Evolutionary conservation across 1,139 yeast species (phyloP), one percentile per base, ranked within the genome.

Genomic region (Geotrichum phurueaensis): DNA sequence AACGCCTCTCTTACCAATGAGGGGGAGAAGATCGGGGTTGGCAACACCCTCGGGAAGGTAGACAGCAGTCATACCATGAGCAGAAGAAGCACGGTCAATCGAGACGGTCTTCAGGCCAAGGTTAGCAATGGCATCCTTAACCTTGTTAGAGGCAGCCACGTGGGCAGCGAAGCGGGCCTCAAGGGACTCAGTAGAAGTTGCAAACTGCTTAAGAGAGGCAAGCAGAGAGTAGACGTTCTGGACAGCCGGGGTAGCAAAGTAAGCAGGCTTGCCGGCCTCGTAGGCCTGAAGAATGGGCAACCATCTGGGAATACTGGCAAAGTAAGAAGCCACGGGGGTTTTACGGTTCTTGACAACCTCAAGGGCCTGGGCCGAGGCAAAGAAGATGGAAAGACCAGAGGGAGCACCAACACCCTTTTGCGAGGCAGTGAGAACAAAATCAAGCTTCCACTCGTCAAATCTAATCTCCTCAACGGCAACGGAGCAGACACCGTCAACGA

Each of bases 351-450:
- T 71, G 61, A 84, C 75, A 0, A 89, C 87, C 70, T 82, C 82
- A 56, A 90, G 77, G 13, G 96, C 97, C 68, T 96, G 82, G 60
- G 79, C 84, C 54, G 95, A 86, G 48, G 90, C 85, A 74, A 82
- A 83, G 47, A 89, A 84, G 68, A 92, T 82, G 29, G 94, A 84
- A 68, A 92, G 82, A 33, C 99, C 99, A 18, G 97, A 86, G 59
- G 98, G 97, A 43, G 87, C 96, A 61, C 97, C 97, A 70, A 92
- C 79, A 48, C 97, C 98, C 79, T 92, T 94, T 75, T 92, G 98
- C 23, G 97, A 90, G 1, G 96, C 98, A 57, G 96, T 87, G 66
- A 92, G 79, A 53, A 85, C 96, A 68, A 81, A 89, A 75, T 92
- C 99, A 62, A 92, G 75, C 13, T 91, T 92, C 98, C 98, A 94